Base-by-base conservation (phyloP, 1,284 basidiomycete genomes). In the Exsudoporus floridanus region DNA sequence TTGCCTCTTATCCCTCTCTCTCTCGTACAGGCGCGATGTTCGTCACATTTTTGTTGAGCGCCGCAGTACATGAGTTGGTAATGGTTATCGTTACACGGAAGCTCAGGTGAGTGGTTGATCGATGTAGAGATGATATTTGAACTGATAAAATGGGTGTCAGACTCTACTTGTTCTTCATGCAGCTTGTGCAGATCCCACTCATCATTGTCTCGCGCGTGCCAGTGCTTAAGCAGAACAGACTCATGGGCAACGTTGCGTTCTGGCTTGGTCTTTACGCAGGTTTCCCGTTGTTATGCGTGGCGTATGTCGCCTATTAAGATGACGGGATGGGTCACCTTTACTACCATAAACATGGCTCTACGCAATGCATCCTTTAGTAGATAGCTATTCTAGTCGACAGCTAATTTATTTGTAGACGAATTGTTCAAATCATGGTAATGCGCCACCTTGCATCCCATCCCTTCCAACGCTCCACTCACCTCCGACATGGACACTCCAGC, bases 41-140 rank as follows among this genome's bases (percentile, higher is more conserved):
- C 63, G 58, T 94, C 46, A 99, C 96, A 0, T 99, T 99, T 75
- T 70, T 97, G 12, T 74, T 97, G 38, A 93, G 90, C 51, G 94
- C 94, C 1, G 79, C 83, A 48, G 87, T 88, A 33, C 96, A 98
- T 66, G 96, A 98, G 71, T 78, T 99, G 43, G 94, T 99, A 53
- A 99, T 99, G 96, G 87, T 88, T 1, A 83, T 96, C 49, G 94
- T 95, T n/a, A 92, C 90, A 31, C 85, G 91, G 70, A 98, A 98
- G 77, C 80, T 97, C 51, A 69, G 85, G 80, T 79, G 70, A 69
- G 82, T 74, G 2, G 21, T 45, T 38, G 0, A 7, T 36, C 27
- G 2, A 19, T 30, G 31, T 19, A 10, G 23, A 46, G 13, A 34
- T 5, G 23, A 21, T 30, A 18, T 25, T 21, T 64, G 14, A 28